phyloP scores from a whole-genome alignment of 345 rosid genomes.

The Salix arbutifolia region DNA sequence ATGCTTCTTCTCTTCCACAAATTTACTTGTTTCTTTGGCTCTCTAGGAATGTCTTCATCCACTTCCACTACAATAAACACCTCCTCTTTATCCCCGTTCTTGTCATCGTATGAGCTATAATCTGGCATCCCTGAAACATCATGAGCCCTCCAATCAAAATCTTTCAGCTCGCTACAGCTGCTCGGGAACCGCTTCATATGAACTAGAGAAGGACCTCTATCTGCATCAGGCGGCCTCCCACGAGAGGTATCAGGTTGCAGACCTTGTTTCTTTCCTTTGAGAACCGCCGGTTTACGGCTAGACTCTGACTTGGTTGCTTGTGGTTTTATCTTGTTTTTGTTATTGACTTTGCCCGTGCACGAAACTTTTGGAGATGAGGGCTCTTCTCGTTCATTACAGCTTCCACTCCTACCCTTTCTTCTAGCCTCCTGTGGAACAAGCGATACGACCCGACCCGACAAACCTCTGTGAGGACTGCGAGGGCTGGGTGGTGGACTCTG shows the following conservation, averaged over 20 bases:
- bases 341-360: slow-evolving; percentile 39
- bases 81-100: background rate
- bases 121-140: background rate
- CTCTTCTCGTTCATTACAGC: slow-evolving; percentile 35
- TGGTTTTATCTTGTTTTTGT: slow-evolving; percentile 15
- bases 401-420: slow-evolving; percentile 23
- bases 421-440: slow-evolving; percentile 36
- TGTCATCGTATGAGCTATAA: background rate
- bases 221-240: background rate
- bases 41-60: background rate
- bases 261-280: slow-evolving; percentile 5
- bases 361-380: slow-evolving; percentile 42
- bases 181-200: slow-evolving; percentile 25
- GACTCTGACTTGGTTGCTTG: background rate
- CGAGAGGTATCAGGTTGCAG: background rate
- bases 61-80: background rate
- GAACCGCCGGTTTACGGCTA: background rate
- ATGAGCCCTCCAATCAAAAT: slow-evolving; percentile 25
- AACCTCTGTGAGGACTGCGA: background rate
- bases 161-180: slow-evolving; percentile 14
- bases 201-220: slow-evolving; percentile 10
- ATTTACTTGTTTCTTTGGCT: slow-evolving; percentile 22
- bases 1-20: slow-evolving; percentile 23
- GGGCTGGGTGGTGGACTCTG: slow-evolving; percentile 36
- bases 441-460: slow-evolving; percentile 2